A percentile compares a stretch with the other conserved stretches of the same genome.
Conservation (phyloP, 805 yeast species). For the Candida schatavii region DNA sequence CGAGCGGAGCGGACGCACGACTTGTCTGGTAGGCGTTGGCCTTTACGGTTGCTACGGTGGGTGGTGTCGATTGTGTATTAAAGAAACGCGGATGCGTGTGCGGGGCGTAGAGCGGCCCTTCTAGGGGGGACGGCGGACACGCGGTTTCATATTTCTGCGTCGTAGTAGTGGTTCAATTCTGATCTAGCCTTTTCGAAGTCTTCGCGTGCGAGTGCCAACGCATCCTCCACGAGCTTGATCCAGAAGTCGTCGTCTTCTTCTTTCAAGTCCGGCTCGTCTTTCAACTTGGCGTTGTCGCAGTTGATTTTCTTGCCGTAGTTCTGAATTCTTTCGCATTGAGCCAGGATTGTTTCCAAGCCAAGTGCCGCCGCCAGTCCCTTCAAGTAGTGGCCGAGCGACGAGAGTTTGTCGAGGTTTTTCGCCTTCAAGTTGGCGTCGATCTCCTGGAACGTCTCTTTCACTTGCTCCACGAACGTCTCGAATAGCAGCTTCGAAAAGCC, state of each 20-base stretch:
- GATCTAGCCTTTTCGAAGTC: slow-evolving; percentile 50
- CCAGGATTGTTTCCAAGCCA: slow-evolving; percentile 78
- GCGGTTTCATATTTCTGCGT: slow-evolving; percentile 19
- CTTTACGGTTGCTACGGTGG: too few relatives aligned
- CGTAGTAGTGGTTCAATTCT: slow-evolving; percentile 53
- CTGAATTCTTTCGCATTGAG: slow-evolving; percentile 90
- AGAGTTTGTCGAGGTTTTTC: slow-evolving; percentile 54
- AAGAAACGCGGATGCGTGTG: too few relatives aligned
- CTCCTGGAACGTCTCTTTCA: slow-evolving; percentile 69
- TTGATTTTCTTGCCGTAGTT: slow-evolving; percentile 67
- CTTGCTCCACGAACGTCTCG: slow-evolving; percentile 86
- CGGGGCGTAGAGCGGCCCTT: too few relatives aligned
- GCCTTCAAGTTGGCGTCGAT: slow-evolving; percentile 56
- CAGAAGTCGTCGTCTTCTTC: slow-evolving; percentile 18
- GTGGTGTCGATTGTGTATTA: too few relatives aligned
- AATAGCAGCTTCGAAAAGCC: slow-evolving; percentile 80
- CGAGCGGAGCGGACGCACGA: too few relatives aligned
- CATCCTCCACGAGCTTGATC: slow-evolving; percentile 48
- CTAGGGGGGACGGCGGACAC: too few relatives aligned
- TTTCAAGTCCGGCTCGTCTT: slow-evolving; percentile 6
- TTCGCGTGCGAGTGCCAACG: slow-evolving; percentile 48
- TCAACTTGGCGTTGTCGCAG: slow-evolving; percentile 32
- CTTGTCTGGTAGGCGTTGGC: too few relatives aligned
- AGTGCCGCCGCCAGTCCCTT: slow-evolving; percentile 95
- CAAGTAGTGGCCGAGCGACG: slow-evolving; percentile 83